Conservation (phyloP, 2,329 filamentous ascomycete genomes). For the Alternaria infectoria region DNA sequence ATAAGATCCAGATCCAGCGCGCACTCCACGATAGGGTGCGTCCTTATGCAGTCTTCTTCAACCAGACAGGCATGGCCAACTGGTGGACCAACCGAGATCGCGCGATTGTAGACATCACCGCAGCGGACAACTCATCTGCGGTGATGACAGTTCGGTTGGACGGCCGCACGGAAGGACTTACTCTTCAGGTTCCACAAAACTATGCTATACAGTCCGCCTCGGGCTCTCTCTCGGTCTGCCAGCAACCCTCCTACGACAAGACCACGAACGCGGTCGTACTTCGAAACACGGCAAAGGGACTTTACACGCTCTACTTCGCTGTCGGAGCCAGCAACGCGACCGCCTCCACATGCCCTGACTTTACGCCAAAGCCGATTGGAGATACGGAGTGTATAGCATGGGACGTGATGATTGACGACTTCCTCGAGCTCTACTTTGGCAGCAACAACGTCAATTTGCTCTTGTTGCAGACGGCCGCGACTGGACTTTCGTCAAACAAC, state of each 20-base stretch:
- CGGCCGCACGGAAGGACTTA: conserved; percentile 3
- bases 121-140: background rate
- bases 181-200: conserved; percentile 4
- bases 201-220: conserved; percentile 6
- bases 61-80: conserved; percentile 12
- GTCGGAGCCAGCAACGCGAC: background rate
- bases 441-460: conserved; percentile 14
- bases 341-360: conserved; percentile 10
- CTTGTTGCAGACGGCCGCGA: conserved; percentile 6
- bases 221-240: conserved; percentile 8
- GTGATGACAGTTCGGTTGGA: conserved; percentile 11
- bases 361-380: conserved; percentile 4
- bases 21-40: conserved; percentile 8
- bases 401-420: conserved; percentile 13
- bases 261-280: conserved; percentile 11
- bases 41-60: conserved; percentile 12
- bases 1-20: conserved; percentile 12
- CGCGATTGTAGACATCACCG: background rate
- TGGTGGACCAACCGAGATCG: conserved; percentile 13
- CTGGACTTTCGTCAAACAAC: conserved; percentile 11
- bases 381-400: conserved; percentile 12
- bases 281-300: conserved; percentile 7
- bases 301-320: conserved; percentile 2
- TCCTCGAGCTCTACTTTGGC: conserved; percentile 14
- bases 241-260: conserved; percentile 8